These are phyloP conservation scores for Chrysopogon serrulatus DNA, from an alignment of 176 grass and related monocot species.

Conservation along the genomic window DNA sequence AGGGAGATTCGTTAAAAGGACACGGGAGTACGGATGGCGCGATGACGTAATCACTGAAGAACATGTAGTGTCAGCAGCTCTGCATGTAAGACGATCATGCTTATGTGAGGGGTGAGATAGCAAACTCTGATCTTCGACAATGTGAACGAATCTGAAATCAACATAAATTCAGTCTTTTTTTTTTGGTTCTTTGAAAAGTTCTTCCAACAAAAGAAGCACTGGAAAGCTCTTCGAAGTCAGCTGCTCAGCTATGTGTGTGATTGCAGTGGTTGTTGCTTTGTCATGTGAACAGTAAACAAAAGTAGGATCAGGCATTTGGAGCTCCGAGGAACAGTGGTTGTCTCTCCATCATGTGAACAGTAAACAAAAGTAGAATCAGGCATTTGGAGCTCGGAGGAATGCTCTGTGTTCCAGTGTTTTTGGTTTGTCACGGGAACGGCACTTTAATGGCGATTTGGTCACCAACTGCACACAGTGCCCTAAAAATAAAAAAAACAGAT, in stretches of 20 bases:
- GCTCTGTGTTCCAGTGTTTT: neutral
- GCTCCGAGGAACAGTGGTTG: neutral
- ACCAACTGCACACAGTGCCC: neutral
- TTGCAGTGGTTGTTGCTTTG: neutral
- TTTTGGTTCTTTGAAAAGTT: neutral
- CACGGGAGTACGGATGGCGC: neutral
- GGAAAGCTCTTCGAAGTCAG: neutral
- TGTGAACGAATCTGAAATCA: neutral
- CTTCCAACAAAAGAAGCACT: too few relatives aligned
- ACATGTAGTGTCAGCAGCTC: neutral
- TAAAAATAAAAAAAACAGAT: neutral
- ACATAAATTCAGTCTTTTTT: neutral
- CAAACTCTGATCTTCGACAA: neutral
- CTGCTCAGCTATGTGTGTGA: too few relatives aligned
- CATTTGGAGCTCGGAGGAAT: neutral
- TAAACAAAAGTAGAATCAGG: neutral
- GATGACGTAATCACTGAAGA: neutral
- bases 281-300: neutral
- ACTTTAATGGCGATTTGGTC: neutral
- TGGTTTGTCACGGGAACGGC: neutral
- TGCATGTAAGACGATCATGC: neutral
- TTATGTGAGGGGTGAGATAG: neutral
- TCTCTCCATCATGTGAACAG: neutral
- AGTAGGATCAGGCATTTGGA: neutral
- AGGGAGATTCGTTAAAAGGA: neutral